Evolutionary conservation across 306 rosid species (phyloP).

Genomic region (Sindora glabra): DNA sequence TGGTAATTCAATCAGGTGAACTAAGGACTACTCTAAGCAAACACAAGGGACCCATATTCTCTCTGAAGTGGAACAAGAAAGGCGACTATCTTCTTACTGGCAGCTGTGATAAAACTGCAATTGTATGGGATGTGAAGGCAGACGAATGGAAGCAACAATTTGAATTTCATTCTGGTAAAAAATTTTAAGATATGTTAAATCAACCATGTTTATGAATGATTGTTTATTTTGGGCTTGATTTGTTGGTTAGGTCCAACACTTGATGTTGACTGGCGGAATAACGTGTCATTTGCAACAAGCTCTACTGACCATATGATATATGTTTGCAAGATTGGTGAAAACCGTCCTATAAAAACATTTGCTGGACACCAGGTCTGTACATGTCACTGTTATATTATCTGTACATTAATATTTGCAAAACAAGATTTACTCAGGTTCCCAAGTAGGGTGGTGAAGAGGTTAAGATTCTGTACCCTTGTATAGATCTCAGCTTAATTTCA

Average conservation of each 20-base stretch:
- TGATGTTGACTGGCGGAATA: conserved; percentile 96
- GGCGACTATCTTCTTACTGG: conserved; percentile 96
- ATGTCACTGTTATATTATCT: not conserved
- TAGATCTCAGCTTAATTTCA: not conserved
- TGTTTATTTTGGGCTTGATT: conserved; percentile 16
- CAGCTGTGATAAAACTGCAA: conserved; percentile 90
- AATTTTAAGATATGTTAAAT: not conserved
- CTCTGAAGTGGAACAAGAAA: conserved; percentile 91
- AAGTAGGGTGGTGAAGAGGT: not conserved
- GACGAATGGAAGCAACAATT: conserved; percentile 90
- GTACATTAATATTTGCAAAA: not conserved
- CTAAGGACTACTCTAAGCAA: conserved; percentile 66
- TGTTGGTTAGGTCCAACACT: conserved; percentile 74
- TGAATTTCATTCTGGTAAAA: conserved; percentile 78
- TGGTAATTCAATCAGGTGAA: conserved; percentile 55
- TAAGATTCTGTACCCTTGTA: not conserved
- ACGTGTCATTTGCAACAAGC: conserved; percentile 84
- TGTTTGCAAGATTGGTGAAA: conserved; percentile 89
- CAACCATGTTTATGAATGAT: not conserved
- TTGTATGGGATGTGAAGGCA: conserved; percentile 91
- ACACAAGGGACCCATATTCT: conserved; percentile 91
- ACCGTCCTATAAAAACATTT: conserved; percentile 64
- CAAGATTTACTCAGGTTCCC: not conserved
- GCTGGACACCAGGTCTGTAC: conserved; percentile 81
- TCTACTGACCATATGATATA: conserved; percentile 81